Base-by-base conservation (phyloP, 441 rosid species). In the Corymbia citriodora region DNA sequence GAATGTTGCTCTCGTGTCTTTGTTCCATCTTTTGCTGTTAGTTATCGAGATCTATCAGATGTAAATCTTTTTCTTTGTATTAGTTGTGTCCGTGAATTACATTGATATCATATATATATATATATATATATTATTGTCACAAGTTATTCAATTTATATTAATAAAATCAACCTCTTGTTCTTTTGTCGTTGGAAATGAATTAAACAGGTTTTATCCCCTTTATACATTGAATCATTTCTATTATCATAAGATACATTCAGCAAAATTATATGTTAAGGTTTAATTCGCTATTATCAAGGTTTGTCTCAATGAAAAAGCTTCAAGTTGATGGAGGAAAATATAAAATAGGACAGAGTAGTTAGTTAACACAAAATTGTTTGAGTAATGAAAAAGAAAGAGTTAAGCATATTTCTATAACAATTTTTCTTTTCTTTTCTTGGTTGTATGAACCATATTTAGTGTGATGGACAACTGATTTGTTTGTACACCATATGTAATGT, bases 181-280 rank as follows among this genome's bases (percentile, higher is more conserved):
- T 27, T 61, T 2, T 61, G 1, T 61, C 6, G 31, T 0, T 11
- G 31, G 13, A 61, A 27, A 61, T 10, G 16, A 61, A 27, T 61
- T 0, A 12, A 61, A 0, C 8, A 11, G n/a, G 3, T 59, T 61
- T 27, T 1, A 27, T 61, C 68, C n/a, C 0, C 3, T 61, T 27
- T 1, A 61, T 61, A 14, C n/a, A 61, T 25, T 27, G 0, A 2
- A 6, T 61, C 16, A 6, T 61, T 61, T 0, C 8, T 1, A 0
- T 3, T 59, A 59, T 59, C 6, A 23, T 2, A 59, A 59, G 29
- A 59, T 23, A 59, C 63, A 23, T 29, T 23, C 29, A 23, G 63
- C 63, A 59, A 23, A 59, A 23, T 59, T 57, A 23, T 23, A 27
- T 61, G 27, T 12, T 25, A 5, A 27, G 15, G 8, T 61, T 5